Evolutionary conservation across 805 yeast genomes (phyloP), one percentile per base, ranked within the genome.

Genomic region (Gaillardinia entomophila): DNA sequence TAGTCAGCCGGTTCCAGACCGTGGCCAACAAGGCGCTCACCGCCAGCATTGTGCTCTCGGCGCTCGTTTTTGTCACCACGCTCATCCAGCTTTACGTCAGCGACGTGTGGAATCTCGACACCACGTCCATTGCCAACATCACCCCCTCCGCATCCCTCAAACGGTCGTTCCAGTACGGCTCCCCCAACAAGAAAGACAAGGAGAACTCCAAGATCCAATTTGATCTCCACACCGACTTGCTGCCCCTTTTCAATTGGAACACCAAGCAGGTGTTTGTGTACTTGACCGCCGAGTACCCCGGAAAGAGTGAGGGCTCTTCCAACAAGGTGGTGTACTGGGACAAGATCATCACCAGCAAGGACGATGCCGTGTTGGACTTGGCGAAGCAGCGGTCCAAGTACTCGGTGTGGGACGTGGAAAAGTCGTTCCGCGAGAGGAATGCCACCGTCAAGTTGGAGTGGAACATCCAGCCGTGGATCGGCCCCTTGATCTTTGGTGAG

Each of bases 261-360:
- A 92, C 98, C 10, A 90, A 90, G 53, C 97, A 90, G 58, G 78
- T 90, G n/a, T 90, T 92, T 49, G 84, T 82, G 4, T 92, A 90
- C 49, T 66, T 92, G 41, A 84, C 94, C 3, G 95, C 94, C 2
- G 90, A 86, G 50, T 89, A 89, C 48, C 64, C 67, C 12, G 77
- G 77, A 66, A 53, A 60, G 37, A 46, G 60, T 38, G 44, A 43
- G 1, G 64, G 54, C 7, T 58, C 73, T n/a, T 52, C 56, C 2
- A 82, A 80, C 56, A 77, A 79, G 42, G 84, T 89, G 24, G 82
- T 90, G 0, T 79, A 84, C 51, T 90, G 98, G 98, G 97, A 90
- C 60, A 73, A 73, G 43, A 90, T 90, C 45, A 76, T 90, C 43
- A 64, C 71, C 1, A 41, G 56, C 16, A 70, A 68, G 43, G 73